Evolutionary conservation across 2,329 filamentous ascomycete species (phyloP), one percentile per base, ranked within the genome.

Genomic region (Tolypocladium album): DNA sequence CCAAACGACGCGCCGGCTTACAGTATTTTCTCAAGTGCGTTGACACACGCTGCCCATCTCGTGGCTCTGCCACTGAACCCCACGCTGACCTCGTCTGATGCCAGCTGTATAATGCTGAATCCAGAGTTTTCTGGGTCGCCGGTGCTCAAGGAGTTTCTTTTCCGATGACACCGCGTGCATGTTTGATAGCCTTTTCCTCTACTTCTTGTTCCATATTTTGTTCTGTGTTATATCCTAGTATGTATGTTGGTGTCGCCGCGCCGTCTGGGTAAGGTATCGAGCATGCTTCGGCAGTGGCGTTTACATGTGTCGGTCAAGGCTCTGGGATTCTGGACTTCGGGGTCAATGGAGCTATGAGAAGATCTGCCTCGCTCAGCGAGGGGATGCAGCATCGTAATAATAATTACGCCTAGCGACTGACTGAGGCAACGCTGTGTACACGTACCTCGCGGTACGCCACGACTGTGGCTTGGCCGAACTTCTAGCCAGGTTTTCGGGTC

Each of bases 1-100:
- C 97, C 73, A 87, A 88, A 69, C 82, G 94, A 68, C 86, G 90
- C 66, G 81, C 85, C 50, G 93, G 92, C 7, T 78, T 99, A 61
- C 87, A 90, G 70, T 96, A 97, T 71, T 99, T 97, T 71, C 77
- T 99, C 59, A 96, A 96, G 92, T 96, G 77, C 62, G 88, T 79
- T 78, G 22, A 36, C 31, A 27, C 12, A 6, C 31, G 17, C 27
- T 5, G n/a, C 60, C n/a, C 4, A 4, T 3, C 20, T 15, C 50
- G 17, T 34, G 3, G 31, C 31, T 6, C 31, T 31, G 27, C 27
- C 27, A 15, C 5, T 52, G 31, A 31, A 15, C 31, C 7, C 31
- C 39, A 17, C 17, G 38, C 67, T 66, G 22, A 70, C 58, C 52
- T 62, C 50, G 45, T 7, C 13, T 12, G 45, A 17, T 43, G 40